These are phyloP conservation scores for Smithsoniella earleae DNA, from an alignment of 163 green algal genomes.

Conservation along the genomic window DNA sequence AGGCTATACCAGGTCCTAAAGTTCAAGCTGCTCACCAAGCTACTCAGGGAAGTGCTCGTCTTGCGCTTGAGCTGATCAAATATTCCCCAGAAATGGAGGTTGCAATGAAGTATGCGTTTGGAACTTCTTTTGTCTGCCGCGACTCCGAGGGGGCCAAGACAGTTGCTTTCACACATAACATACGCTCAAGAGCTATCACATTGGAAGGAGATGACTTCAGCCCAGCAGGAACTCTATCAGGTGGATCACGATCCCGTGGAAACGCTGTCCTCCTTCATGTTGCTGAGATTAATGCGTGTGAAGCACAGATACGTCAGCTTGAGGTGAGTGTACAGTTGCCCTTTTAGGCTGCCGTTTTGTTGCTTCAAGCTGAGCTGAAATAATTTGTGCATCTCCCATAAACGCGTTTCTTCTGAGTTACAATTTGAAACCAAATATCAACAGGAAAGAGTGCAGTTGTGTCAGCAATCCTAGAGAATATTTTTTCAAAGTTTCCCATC, in stretches of 20 bases:
- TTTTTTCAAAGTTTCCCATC: no score
- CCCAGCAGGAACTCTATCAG: slow-evolving; percentile 68
- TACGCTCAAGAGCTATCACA: slow-evolving; percentile 78
- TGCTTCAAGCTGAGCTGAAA: no score
- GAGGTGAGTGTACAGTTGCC: no score
- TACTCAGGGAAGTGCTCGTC: slow-evolving; percentile 51
- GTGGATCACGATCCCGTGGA: slow-evolving; percentile 59
- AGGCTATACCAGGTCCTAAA: slow-evolving; percentile 35
- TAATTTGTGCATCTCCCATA: no score
- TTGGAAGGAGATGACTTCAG: slow-evolving; percentile 97
- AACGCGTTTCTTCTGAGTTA: no score
- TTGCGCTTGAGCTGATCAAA: slow-evolving; percentile 77
- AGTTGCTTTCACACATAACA: slow-evolving; percentile 71
- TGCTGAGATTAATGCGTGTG: slow-evolving; percentile 53
- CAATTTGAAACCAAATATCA: no score
- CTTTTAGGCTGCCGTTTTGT: no score
- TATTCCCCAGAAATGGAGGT: slow-evolving; percentile 59
- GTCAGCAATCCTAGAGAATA: no score
- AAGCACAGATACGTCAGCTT: slow-evolving; percentile 58
- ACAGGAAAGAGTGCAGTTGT: no score
- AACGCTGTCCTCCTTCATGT: slow-evolving; percentile 61
- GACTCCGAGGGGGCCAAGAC: slow-evolving; percentile 78
- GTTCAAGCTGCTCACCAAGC: slow-evolving; percentile 28
- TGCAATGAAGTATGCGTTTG: slow-evolving; percentile 94
- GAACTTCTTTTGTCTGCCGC: slow-evolving; percentile 83